Conservation (phyloP, 768 basidiomycete species). For the Boletellus sp. region DNA sequence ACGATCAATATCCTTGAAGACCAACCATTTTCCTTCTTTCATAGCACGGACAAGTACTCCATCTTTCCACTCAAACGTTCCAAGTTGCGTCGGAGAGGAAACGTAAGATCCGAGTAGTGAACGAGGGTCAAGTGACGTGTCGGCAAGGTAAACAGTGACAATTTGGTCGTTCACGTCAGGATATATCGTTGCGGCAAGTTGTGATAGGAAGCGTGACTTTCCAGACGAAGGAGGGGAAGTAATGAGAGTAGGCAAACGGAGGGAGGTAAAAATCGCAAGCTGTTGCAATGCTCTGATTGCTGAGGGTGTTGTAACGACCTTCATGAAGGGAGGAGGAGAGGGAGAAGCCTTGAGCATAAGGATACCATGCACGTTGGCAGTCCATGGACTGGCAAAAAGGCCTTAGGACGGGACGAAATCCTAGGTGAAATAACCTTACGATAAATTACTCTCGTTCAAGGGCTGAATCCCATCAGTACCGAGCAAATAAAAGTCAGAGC, state of each 20-base stretch:
- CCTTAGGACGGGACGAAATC: constrained; percentile 11
- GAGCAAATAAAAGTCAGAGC: constrained; percentile 44
- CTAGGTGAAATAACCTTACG: constrained; percentile 38
- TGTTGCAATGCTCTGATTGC: constrained; percentile 54
- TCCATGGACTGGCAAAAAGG: constrained; percentile 44
- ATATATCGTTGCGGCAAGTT: constrained; percentile 67
- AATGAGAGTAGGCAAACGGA: constrained; percentile 74
- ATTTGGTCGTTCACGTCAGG: constrained; percentile 63
- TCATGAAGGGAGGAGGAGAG: constrained; percentile 22
- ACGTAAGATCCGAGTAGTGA: constrained; percentile 90
- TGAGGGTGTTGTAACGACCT: constrained; percentile 63
- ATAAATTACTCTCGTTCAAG: constrained; percentile 48
- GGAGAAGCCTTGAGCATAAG: constrained; percentile 52
- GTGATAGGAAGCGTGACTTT: constrained; percentile 74
- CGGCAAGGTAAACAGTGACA: constrained; percentile 85
- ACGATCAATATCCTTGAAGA: constrained; percentile 89
- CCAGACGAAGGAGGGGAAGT: constrained; percentile 87
- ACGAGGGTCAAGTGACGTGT: constrained; percentile 92
- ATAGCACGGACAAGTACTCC: constrained; percentile 89
- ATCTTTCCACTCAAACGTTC: constrained; percentile 95
- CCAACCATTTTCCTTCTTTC: constrained; percentile 87
- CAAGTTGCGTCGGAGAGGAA: constrained; percentile 78
- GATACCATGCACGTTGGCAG: constrained; percentile 63
- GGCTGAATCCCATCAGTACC: constrained; percentile 31
- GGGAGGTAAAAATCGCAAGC: constrained; percentile 61